Base-by-base conservation (phyloP, 495 filamentous ascomycete genomes). In the Acidiella bohemica region DNA sequence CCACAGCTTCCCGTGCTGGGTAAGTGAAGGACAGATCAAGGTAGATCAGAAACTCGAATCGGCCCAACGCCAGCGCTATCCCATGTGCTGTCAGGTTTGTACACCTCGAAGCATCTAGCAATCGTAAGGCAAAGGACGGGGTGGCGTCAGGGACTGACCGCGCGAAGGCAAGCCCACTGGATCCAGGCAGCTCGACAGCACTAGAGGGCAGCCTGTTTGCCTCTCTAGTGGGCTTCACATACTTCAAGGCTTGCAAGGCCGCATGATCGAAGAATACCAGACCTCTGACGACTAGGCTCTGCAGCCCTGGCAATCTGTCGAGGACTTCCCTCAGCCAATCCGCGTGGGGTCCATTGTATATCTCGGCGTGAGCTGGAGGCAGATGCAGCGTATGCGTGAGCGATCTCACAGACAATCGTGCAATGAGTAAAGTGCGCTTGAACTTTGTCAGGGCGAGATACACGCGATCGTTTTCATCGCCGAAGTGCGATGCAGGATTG, bases 401-500 rank as follows among this genome's bases (percentile, higher is more conserved):
- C 30, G 65, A 59, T 19, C 73, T 59, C 14, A 78, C 69, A 38
- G 65, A 60, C 32, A 60, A 53, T 17, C 76, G 61, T 5, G 72
- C 67, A 58, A 65, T 65, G 41, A 58, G 67, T 17, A 80, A 59
- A 7, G 70, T 73, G 37, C 73, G 67, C 52, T 70, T 68, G 57
- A 80, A 78, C 41, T 68, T 63, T 10, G 74, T 77, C 32, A 80
- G 56, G 9, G 74, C 75, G 24, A 78, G 72, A 75, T 76, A 80
- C 29, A 78, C 72, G 5, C 67, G 68, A 51, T 79, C 75, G 52
- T 75, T 73, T 13, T 76, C 67, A 10, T 63, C 67, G 22, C 72
- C 73, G 53, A 79, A 80, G 47, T 76, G 71, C 18, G 73, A 72
- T 0, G 70, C 72, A 20, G 76, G 76, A 50, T 73, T 65, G n/a